These are phyloP conservation scores for Aspergillus tamarii DNA, from an alignment of 2,329 filamentous ascomycete species.

Conservation along the genomic window DNA sequence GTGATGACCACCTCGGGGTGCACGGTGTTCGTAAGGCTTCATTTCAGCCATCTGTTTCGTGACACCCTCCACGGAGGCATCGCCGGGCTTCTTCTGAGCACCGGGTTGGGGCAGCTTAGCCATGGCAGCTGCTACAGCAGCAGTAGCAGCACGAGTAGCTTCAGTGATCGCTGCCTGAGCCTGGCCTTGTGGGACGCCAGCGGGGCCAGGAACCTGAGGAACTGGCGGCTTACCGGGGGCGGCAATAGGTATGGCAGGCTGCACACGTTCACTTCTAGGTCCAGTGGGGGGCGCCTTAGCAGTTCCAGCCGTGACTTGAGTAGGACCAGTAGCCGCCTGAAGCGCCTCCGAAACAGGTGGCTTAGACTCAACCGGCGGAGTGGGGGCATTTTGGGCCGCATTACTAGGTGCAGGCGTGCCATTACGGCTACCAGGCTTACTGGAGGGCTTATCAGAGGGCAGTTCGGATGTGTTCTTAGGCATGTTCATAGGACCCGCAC, in stretches of 20 bases:
- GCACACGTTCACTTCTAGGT: slow-evolving; percentile 47
- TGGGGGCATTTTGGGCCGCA: slow-evolving; percentile 35
- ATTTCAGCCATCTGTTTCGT: slow-evolving; percentile 52
- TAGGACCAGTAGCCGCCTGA: slow-evolving; percentile 31
- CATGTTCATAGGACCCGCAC: slow-evolving; percentile 28
- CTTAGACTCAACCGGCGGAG: slow-evolving; percentile 43
- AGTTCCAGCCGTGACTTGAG: slow-evolving; percentile 25
- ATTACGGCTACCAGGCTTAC: slow-evolving; percentile 40
- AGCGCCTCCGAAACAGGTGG: slow-evolving; percentile 42
- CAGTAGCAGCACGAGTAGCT: slow-evolving; percentile 52
- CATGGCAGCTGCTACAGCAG: slow-evolving; percentile 56
- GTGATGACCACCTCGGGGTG: slow-evolving; percentile 43
- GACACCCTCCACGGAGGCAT: slow-evolving; percentile 44
- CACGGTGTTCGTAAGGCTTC: slow-evolving; percentile 46
- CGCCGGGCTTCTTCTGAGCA: slow-evolving; percentile 37
- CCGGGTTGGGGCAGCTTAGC: slow-evolving; percentile 51
- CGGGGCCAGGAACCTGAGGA: slow-evolving; percentile 33
- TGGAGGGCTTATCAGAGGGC: slow-evolving; percentile 41
- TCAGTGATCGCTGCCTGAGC: slow-evolving; percentile 47
- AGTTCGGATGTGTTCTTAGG: slow-evolving; percentile 48
- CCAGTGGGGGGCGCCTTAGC: slow-evolving; percentile 31
- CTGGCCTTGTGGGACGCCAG: slow-evolving; percentile 33
- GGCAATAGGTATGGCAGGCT: slow-evolving; percentile 51
- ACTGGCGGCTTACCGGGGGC: slow-evolving; percentile 40
- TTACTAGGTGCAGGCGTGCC: slow-evolving; percentile 36